These are phyloP conservation scores for Stygiomarasmius scandens DNA, from an alignment of 1,284 basidiomycete species.

Conservation along the genomic window DNA sequence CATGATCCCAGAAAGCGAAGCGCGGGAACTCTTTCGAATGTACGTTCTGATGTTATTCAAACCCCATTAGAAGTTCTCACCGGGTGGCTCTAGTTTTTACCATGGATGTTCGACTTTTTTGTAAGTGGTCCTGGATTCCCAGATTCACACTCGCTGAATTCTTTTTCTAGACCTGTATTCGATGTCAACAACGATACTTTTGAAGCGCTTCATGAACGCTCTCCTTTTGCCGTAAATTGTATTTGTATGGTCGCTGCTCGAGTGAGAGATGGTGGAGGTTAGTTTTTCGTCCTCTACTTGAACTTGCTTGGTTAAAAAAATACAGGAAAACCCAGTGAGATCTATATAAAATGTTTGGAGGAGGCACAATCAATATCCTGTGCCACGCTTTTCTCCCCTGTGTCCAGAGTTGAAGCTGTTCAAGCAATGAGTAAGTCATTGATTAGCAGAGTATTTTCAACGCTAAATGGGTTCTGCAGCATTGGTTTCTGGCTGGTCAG, in stretches of 20 bases:
- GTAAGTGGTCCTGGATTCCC: constrained; percentile 26
- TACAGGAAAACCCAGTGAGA: constrained; percentile 65
- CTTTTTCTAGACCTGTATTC: constrained; percentile 65
- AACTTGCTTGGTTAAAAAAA: background rate
- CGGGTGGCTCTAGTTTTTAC: constrained; percentile 63
- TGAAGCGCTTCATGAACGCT: constrained; percentile 77
- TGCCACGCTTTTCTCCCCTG: constrained; percentile 84
- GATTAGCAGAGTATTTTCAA: background rate
- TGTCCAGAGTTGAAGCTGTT: constrained; percentile 80
- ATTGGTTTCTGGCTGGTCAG: constrained; percentile 87
- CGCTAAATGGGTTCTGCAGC: constrained; percentile 45
- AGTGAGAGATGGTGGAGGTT: constrained; percentile 85
- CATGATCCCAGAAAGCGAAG: constrained; percentile 78
- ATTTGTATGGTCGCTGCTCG: constrained; percentile 90
- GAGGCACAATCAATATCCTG: constrained; percentile 85
- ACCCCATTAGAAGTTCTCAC: constrained; percentile 18
- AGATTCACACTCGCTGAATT: background rate
- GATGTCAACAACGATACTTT: constrained; percentile 79
- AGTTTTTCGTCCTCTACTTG: constrained; percentile 21
- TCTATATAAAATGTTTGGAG: constrained; percentile 67
- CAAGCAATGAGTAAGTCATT: constrained; percentile 83
- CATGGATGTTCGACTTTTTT: constrained; percentile 88
- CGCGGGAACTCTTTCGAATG: constrained; percentile 83
- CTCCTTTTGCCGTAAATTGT: constrained; percentile 82
- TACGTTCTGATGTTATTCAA: constrained; percentile 37